Evolutionary conservation across 257 asterid species (phyloP).

Genomic region (Lantana camara): DNA sequence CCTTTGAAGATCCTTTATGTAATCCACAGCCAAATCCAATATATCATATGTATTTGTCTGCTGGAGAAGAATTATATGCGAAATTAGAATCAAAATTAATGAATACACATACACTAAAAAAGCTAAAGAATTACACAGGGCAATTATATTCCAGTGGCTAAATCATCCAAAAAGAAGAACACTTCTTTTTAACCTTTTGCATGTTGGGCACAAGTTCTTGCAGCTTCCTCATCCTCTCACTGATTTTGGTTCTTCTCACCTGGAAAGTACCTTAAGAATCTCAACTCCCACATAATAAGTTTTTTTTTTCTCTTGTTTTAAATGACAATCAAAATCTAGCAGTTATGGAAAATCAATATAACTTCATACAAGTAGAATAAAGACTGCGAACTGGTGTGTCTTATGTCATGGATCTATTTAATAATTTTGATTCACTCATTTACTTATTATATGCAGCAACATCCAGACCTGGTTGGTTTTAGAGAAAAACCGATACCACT

Average conservation of each 20-base stretch:
- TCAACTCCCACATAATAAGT: neutral
- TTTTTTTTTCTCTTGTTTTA: too few species aligned
- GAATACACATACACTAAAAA: neutral
- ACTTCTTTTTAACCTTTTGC: conserved; percentile 57
- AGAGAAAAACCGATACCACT: too few species aligned
- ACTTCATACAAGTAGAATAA: too few species aligned
- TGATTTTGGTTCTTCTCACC: conserved; percentile 82
- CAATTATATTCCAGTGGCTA: neutral
- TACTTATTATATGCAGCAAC: too few species aligned
- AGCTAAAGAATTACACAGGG: neutral
- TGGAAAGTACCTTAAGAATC: conserved; percentile 27
- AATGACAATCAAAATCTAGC: too few species aligned
- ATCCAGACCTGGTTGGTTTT: too few species aligned
- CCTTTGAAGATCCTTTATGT: conserved; percentile 79
- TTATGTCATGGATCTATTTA: too few species aligned
- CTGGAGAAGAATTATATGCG: conserved; percentile 41
- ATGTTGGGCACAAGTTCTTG: conserved; percentile 90
- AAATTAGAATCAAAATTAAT: too few species aligned
- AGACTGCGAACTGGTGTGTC: too few species aligned
- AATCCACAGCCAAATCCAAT: conserved; percentile 92
- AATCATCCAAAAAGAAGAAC: neutral
- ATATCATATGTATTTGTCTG: conserved; percentile 88
- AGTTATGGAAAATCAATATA: too few species aligned
- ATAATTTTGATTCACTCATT: too few species aligned
- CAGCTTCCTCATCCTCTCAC: conserved; percentile 80